Conservation (phyloP, 768 basidiomycete genomes). For the Fistulinella prunicolor region DNA sequence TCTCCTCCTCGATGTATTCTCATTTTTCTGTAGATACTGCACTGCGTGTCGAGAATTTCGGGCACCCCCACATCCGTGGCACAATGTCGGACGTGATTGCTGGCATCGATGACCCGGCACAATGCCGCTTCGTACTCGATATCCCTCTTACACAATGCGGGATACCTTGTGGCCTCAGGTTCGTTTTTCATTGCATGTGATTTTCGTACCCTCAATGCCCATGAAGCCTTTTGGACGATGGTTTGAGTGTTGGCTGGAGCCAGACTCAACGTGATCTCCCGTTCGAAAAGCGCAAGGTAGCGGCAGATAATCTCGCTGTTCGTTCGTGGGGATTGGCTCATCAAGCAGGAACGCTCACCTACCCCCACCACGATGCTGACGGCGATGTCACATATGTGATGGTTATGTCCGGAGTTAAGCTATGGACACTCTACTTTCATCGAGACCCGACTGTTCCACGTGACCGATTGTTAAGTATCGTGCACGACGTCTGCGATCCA, state of each 20-base stretch:
- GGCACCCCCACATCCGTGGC: too few species aligned
- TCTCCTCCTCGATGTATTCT: too few species aligned
- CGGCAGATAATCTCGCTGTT: background rate
- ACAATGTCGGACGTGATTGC: too few species aligned
- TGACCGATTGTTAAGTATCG: too few species aligned
- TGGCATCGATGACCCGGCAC: too few species aligned
- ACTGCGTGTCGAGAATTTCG: too few species aligned
- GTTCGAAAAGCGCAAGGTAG: background rate
- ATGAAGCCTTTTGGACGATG: slow-evolving; percentile 2
- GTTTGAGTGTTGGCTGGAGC: slow-evolving; percentile 4
- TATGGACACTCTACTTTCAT: slow-evolving; percentile 2
- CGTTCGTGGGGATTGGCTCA: background rate
- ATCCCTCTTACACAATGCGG: too few species aligned
- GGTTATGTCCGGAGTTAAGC: background rate
- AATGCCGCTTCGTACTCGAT: too few species aligned
- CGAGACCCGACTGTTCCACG: background rate
- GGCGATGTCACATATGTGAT: background rate
- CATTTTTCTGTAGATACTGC: too few species aligned
- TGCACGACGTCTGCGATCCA: background rate
- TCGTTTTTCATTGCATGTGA: too few species aligned
- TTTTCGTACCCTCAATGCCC: background rate
- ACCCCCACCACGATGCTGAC: slow-evolving; percentile 11
- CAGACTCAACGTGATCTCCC: background rate
- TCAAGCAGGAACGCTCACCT: too few species aligned
- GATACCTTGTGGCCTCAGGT: too few species aligned